Evolutionary conservation across 805 yeast species (phyloP), one percentile per base, ranked within the genome.

Genomic region (Ogataea naganishii): DNA sequence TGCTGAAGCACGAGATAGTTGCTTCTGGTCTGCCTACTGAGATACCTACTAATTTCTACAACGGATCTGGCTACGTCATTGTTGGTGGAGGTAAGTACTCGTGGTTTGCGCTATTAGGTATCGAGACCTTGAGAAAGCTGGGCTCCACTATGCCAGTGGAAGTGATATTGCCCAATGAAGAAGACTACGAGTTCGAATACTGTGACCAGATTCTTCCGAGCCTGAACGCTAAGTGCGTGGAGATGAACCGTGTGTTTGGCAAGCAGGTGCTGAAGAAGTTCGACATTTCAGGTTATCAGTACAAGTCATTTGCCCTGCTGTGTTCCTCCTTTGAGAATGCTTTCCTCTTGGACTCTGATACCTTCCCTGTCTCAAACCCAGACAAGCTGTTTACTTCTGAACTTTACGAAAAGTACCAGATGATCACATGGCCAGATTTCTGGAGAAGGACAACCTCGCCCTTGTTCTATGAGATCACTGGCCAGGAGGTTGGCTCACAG

Each of bases 381-480:
- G 81, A 75, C 40, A 49, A 52, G 13, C 47, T 82, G 14, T 80
- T 84, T 48, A 58, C 56, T 4, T 53, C 67, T 9, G 72, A 74
- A 26, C 75, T 83, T 1, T 83, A 69, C 53, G 38, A 45, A 12
- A 49, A 63, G 9, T 56, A 62, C 35, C 72, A 77, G 34, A 54
- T 72, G 49, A 55, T 76, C 16, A 51, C 75, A 16, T 84, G 94
- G 89, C 94, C 94, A 2, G 95, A 84, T 53, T 84, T 76, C 51
- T 84, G 95, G 95, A 71, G 78, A 51, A 66, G 95, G 40, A 75
- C 88, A 6, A 81, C 88, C 1, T 71, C 82, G 1, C 94, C 95
- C 5, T 57, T 58, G 22, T 79, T 69, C 44, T 84, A 80, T 52
- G 69, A 72, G 18, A 74, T 84, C 39, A 83, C 83, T 0, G 81